Evolutionary conservation across 805 yeast genomes (phyloP).

Genomic region (Ogataea neopini): DNA sequence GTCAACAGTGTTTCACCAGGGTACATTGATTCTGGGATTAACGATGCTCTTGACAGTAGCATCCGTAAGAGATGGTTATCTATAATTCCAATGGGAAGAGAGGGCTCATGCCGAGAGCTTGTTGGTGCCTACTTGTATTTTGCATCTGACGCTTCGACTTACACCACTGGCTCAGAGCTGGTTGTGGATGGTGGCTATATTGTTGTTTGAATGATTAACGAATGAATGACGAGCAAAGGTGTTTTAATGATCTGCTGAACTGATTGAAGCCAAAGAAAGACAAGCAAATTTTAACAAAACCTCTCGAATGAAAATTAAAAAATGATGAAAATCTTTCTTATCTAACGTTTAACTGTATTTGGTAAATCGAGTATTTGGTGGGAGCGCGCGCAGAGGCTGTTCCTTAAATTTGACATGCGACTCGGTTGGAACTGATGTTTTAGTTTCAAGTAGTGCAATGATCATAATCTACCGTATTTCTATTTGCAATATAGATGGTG

Average conservation of each 20-base stretch:
- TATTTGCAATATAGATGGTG: too few relatives aligned
- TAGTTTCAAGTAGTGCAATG: too few relatives aligned
- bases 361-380: too few relatives aligned
- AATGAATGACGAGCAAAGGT: not conserved
- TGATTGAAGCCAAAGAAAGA: too few relatives aligned
- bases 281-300: too few relatives aligned
- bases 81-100: constrained; percentile 49
- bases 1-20: constrained; percentile 35
- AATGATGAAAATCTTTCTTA: too few relatives aligned
- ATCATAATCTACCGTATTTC: too few relatives aligned
- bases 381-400: too few relatives aligned
- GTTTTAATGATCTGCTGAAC: not conserved
- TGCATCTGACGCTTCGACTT: constrained; percentile 54
- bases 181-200: constrained; percentile 54
- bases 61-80: constrained; percentile 32
- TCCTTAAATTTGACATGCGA: too few relatives aligned
- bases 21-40: constrained; percentile 40
- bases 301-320: too few relatives aligned
- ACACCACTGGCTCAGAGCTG: constrained; percentile 51
- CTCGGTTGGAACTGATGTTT: too few relatives aligned
- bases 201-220: constrained; percentile 17
- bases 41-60: constrained; percentile 28
- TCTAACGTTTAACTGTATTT: not conserved
- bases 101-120: constrained; percentile 48
- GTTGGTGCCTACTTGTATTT: constrained; percentile 54